Evolutionary conservation across 1,139 yeast species (phyloP), one percentile per base, ranked within the genome.

Genomic region (Yamadazyma sp.): DNA sequence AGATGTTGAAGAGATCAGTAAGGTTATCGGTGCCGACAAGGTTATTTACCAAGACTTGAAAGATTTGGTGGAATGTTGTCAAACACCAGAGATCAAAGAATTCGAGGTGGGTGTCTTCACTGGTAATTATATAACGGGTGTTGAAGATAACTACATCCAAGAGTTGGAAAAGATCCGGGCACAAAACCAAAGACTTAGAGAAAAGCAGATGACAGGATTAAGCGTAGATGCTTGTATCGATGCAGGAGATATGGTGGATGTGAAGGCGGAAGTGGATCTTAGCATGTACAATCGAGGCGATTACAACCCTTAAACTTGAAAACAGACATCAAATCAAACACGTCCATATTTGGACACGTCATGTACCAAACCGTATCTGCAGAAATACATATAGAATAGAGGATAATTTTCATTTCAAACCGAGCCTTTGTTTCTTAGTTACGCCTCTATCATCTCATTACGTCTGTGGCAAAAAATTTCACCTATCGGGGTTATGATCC

Each of bases 71-170:
- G 86, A 76, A 28, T 88, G 96, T 54, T 90, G 97, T 63, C 64
- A 65, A 47, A 66, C 71, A n/a, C 76, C 75, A 20, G 56, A 51
- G n/a, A 69, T 85, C 43, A 64, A 70, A 27, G 40, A 55, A 18
- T 92, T 89, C 56, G 98, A 92, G 66, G 92, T 87, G 37, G 98
- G 98, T 59, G 98, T 92, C n/a, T 92, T 92, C 62, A 92, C 95
- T 13, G 98, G 98, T 37, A 65, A 81, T 48, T 92, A 92, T 61
- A 80, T 92, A 46, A 92, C 98, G 13, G 97, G 97, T 39, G 85
- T 83, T 33, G 96, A 88, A 60, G 83, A 86, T 54, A 77, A 78
- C 38, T 90, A 92, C 61, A 63, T 92, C 42, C 80, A 78, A 52
- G 92, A 87, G 57, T 76, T 92, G 48, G 97, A 90, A 61, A 71